Conservation (phyloP, 345 rosid species). For the Populus davidiana region DNA sequence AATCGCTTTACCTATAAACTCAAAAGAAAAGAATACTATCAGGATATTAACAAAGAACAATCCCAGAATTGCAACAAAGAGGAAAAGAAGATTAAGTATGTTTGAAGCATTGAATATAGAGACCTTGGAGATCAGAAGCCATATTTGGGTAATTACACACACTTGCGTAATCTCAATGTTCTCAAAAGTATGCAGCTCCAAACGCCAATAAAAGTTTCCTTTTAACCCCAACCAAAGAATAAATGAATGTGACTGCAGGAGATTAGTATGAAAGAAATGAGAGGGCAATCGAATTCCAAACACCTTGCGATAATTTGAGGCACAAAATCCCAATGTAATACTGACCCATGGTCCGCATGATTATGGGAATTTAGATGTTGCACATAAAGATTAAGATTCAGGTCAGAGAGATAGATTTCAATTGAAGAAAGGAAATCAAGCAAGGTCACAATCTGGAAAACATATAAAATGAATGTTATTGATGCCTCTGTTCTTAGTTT, state of each 20-base stretch:
- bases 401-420: no score
- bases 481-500: no score
- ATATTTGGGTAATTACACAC: background rate
- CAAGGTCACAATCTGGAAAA: no score
- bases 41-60: background rate
- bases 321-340: background rate
- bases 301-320: background rate
- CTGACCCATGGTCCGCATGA: background rate
- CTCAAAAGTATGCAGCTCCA: background rate
- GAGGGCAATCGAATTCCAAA: background rate
- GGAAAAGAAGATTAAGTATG: background rate
- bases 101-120: background rate
- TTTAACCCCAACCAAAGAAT: no score
- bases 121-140: constrained; percentile 17
- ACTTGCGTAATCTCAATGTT: background rate
- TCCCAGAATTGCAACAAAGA: no score
- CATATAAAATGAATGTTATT: no score
- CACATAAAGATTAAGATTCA: no score
- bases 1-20: constrained; percentile 36
- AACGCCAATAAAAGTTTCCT: background rate
- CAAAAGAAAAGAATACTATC: background rate
- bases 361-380: background rate
- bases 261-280: background rate
- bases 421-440: no score
- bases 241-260: background rate